Evolutionary conservation across 805 yeast genomes (phyloP), one percentile per base, ranked within the genome.

Genomic region (Pichia sporocuriosa): DNA sequence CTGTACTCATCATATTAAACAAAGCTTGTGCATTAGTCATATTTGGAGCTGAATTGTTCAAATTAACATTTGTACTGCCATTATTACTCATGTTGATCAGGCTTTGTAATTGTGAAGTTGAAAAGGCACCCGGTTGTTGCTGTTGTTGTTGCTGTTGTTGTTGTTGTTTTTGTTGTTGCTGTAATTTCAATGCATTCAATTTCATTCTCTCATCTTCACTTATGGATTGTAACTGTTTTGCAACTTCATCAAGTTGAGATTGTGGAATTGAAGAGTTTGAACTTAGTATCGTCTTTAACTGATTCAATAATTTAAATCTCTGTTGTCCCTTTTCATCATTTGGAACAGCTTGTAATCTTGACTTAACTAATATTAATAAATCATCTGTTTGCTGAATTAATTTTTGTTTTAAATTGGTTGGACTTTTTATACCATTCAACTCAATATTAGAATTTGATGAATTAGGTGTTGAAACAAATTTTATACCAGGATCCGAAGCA

Each of bases 231-330:
- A 63, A 47, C 42, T 63, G 67, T 32, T 57, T 55, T 32, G 52
- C 53, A 9, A 58, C 63, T 27, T 51, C 51, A 43, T 59, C 59
- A 17, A 64, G 46, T 42, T 62, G 63, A 15, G 56, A 51, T 10
- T 49, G 48, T 1, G 59, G 59, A 15, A 63, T 55, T 15, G 45
- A 47, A 2, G 58, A 36, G 15, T 48, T 43, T 10, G 57, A 52
- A 16, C 61, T 57, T 32, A 76, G 56, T 23, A 75, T 62, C 15
- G 40, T 48, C 28, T 65, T 62, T 42, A 76, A 60, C 48, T 73
- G 72, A 29, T 57, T 57, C 46, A 76, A 63, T 4, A 75, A 72
- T 30, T 65, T 63, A 40, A 64, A 62, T 34, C 75, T 59, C 33
- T 68, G 76, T 22, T 53, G 55, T 2, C 73, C 64, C 48, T 71